Evolutionary conservation across 148 eudicot genomes (phyloP).

Genomic region (Camellia japonica): DNA sequence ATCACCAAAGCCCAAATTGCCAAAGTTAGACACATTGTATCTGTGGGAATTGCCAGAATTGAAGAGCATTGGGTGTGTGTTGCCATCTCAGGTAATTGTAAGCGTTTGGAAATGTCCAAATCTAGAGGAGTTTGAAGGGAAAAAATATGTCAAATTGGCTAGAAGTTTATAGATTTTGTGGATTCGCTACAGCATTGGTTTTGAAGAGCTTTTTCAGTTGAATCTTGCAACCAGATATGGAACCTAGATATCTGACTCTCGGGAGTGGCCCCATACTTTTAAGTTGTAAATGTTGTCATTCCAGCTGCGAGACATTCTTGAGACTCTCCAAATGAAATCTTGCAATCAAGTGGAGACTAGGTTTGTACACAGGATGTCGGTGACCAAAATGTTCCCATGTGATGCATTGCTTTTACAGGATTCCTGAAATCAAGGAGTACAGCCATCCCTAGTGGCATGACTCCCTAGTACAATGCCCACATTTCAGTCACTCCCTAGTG

Average conservation of each 20-base stretch:
- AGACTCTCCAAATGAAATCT: conserved; percentile 9
- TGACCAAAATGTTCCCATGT: not conserved
- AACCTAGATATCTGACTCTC: not conserved
- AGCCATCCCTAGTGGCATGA: not conserved
- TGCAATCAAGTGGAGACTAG: conserved; percentile 6
- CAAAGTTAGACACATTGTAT: conserved; percentile 14
- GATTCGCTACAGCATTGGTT: not conserved
- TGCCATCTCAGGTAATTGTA: conserved; percentile 9
- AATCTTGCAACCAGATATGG: not conserved
- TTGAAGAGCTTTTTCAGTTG: not conserved
- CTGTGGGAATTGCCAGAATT: conserved; percentile 22
- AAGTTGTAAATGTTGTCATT: conserved; percentile 4
- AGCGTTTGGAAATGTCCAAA: conserved; percentile 11
- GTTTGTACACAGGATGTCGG: not conserved
- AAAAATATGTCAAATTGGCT: not conserved
- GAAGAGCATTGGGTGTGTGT: conserved; percentile 8
- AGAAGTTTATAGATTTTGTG: not conserved
- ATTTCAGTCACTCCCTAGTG: too few relatives aligned
- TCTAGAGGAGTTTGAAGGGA: conserved; percentile 7
- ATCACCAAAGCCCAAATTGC: not conserved
- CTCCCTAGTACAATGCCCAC: too few relatives aligned
- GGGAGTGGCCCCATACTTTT: conserved; percentile 16
- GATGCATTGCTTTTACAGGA: conserved; percentile 1
- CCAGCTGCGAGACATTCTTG: not conserved
- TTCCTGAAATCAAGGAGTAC: conserved; percentile 2